phyloP scores from a whole-genome alignment of 495 filamentous ascomycete genomes.

The Aspergillus sclerotiicarbonarius region DNA sequence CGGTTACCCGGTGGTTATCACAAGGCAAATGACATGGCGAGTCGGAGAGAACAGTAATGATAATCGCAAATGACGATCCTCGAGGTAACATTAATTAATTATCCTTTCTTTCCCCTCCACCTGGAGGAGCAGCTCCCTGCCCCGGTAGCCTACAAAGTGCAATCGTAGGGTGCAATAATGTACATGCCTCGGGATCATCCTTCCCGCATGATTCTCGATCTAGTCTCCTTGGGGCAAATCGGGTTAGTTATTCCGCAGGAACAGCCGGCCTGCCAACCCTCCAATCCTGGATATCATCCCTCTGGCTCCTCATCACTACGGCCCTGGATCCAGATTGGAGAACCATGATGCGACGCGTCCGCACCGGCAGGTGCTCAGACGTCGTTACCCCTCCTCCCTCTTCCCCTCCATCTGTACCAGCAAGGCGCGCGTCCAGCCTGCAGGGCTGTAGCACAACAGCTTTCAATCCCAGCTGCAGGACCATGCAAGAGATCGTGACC shows the following conservation, averaged over 20 bases:
- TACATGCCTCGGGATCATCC: slow-evolving; percentile 13
- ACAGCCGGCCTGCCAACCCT: not conserved
- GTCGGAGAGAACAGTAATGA: not conserved
- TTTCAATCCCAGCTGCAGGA: slow-evolving; percentile 5
- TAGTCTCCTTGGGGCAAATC: slow-evolving; percentile 6
- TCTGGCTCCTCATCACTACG: too few relatives aligned
- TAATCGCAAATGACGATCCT: not conserved
- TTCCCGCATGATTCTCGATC: slow-evolving; percentile 7
- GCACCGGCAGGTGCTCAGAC: not conserved
- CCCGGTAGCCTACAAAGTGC: not conserved
- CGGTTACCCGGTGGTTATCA: slow-evolving; percentile 11
- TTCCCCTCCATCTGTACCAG: not conserved
- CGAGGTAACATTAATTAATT: not conserved
- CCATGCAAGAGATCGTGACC: slow-evolving; percentile 5
- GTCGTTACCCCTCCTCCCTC: not conserved
- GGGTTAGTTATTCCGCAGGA: not conserved
- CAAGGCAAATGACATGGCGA: slow-evolving; percentile 5
- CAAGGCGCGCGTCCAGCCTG: not conserved
- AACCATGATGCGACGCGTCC: not conserved
- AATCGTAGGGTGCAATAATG: not conserved
- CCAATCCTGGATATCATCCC: not conserved
- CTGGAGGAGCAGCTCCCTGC: not conserved
- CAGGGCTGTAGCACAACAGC: slow-evolving; percentile 3
- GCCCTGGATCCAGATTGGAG: too few relatives aligned
- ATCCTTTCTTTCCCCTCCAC: not conserved